phyloP scores from a whole-genome alignment of 768 basidiomycete species.

The Sarcodon aspratus region DNA sequence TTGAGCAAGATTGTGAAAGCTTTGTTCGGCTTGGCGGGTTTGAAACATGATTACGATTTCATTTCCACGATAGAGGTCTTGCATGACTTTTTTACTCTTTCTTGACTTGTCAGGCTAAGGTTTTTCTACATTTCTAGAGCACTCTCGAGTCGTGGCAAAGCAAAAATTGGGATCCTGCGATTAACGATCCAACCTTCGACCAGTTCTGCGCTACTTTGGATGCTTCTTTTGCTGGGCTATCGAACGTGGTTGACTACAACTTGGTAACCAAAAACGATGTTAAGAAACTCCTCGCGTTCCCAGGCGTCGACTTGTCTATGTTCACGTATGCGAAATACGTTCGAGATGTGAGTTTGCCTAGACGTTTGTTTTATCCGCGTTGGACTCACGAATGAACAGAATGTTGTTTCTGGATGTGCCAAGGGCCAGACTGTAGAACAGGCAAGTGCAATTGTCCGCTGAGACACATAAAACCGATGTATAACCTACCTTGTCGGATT shows the following conservation, averaged over 20 bases:
- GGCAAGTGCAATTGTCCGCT: conserved; percentile 18
- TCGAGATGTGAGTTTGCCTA: conserved; percentile 37
- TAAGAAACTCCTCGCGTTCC: conserved; percentile 34
- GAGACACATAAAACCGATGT: neutral
- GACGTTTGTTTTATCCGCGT: neutral
- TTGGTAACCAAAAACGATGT: conserved; percentile 35
- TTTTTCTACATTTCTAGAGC: conserved; percentile 18
- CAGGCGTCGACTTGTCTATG: conserved; percentile 44
- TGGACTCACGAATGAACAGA: conserved; percentile 19
- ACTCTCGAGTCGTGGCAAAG: conserved; percentile 73
- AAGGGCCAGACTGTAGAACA: conserved; percentile 35
- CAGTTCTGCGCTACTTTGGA: conserved; percentile 53
- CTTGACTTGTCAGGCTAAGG: neutral
- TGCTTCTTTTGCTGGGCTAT: conserved; percentile 21
- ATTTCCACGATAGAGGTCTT: conserved; percentile 51
- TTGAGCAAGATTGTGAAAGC: conserved; percentile 47
- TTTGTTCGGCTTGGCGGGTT: conserved; percentile 61
- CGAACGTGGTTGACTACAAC: conserved; percentile 17
- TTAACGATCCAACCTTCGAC: conserved; percentile 52
- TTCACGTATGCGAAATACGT: conserved; percentile 73
- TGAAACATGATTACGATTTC: conserved; percentile 73
- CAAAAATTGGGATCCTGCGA: conserved; percentile 77
- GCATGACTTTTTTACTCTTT: neutral
- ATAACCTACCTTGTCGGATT: neutral
- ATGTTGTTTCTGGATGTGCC: conserved; percentile 48